Conservation (phyloP, 2,329 filamentous ascomycete species). For the Cytospora piceicola region DNA sequence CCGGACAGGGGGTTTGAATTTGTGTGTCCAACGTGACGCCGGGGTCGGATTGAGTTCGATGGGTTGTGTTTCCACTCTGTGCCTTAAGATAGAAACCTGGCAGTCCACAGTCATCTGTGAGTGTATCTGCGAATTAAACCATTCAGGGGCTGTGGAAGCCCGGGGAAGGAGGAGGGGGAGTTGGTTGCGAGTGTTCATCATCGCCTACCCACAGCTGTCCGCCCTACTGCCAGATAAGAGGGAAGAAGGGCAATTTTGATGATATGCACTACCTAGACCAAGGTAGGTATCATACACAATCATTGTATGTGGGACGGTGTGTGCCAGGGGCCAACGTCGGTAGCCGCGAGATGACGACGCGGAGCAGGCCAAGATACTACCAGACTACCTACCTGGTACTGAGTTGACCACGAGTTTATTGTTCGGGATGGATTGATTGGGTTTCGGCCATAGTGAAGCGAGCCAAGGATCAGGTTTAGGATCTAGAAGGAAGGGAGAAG, state of each 20-base stretch:
- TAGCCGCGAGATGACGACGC: background rate
- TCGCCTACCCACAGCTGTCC: background rate
- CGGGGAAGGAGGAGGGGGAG: background rate
- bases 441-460: background rate
- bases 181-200: background rate
- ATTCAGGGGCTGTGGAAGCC: slow-evolving; percentile 16
- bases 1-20: slow-evolving; percentile 6
- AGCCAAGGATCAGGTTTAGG: background rate
- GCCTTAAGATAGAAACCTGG: slow-evolving; percentile 1
- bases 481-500: background rate
- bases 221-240: background rate
- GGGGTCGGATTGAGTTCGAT: slow-evolving; percentile 22
- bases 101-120: slow-evolving; percentile 16
- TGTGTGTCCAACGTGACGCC: slow-evolving; percentile 22
- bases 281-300: no score
- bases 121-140: slow-evolving; percentile 1
- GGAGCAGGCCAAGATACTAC: background rate
- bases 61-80: background rate
- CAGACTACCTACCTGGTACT: no score
- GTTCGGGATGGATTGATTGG: background rate
- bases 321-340: background rate
- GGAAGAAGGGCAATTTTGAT: background rate
- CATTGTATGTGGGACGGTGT: background rate
- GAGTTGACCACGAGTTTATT: background rate
- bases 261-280: no score